Percentiles rank a stretch among this genome's conserved stretches.
Evolutionary conservation across 2,329 filamentous ascomycete species (phyloP).

Genomic region (Beauveria scarabaeidicola): DNA sequence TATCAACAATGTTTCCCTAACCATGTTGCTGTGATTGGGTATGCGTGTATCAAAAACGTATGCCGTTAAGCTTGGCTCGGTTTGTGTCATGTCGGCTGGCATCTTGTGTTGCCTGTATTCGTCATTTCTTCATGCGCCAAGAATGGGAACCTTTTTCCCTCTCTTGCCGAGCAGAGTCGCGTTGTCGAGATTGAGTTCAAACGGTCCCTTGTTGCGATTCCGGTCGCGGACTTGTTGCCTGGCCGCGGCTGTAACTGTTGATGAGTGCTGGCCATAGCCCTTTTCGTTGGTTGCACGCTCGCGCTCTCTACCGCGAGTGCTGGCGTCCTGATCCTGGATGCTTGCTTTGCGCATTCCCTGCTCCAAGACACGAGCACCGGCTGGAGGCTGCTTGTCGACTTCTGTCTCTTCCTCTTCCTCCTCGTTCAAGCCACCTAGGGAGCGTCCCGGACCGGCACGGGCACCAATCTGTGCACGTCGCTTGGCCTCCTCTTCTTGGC

Average conservation of each 20-base stretch:
- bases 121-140: conserved; percentile 25
- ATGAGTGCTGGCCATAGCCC: conserved; percentile 85
- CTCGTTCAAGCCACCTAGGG: conserved; percentile 59
- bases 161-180: conserved; percentile 77
- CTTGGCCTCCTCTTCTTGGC: conserved; percentile 93
- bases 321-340: conserved; percentile 44
- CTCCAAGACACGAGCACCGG: conserved; percentile 61
- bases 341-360: conserved; percentile 80
- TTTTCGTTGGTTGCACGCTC: conserved; percentile 32
- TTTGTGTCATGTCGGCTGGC: not conserved
- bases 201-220: conserved; percentile 66
- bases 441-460: conserved; percentile 55
- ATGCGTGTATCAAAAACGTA: conserved; percentile 3
- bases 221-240: conserved; percentile 66
- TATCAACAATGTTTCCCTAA: not conserved
- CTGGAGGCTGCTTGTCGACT: conserved; percentile 52
- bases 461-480: conserved; percentile 73
- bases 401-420: conserved; percentile 56
- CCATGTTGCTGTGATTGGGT: not conserved
- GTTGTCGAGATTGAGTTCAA: conserved; percentile 87
- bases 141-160: conserved; percentile 44
- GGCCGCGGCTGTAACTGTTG: conserved; percentile 74
- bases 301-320: conserved; percentile 20
- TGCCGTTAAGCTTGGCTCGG: not conserved
- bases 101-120: not conserved